Evolutionary conservation across 139 green algal genomes (phyloP).

Genomic region (Spirogloea muscicola): DNA sequence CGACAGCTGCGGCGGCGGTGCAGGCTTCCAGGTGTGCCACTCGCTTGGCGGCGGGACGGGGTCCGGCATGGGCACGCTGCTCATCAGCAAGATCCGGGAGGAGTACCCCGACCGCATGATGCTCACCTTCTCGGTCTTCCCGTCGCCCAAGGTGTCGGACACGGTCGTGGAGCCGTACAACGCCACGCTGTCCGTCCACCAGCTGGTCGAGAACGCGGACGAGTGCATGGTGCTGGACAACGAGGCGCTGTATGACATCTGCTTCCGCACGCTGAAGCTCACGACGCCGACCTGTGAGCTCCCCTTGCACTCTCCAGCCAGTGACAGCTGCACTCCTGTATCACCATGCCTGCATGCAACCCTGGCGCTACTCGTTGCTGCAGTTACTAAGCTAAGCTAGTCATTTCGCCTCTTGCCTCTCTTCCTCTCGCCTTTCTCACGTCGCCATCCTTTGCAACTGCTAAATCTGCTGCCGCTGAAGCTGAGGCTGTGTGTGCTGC

Average conservation of each 20-base stretch:
- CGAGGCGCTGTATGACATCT: constrained; percentile 99
- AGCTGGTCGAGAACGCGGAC: constrained; percentile 99
- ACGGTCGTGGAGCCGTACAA: constrained; percentile 99
- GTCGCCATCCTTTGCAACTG: too few relatives aligned
- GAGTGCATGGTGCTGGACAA: constrained; percentile 99
- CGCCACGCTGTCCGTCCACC: constrained; percentile 98
- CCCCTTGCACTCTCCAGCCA: too few relatives aligned
- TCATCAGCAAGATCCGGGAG: constrained; percentile 98
- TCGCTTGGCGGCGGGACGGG: constrained; percentile 94
- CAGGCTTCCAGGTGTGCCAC: constrained; percentile 90
- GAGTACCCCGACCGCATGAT: constrained; percentile 99
- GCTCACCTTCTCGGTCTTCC: constrained; percentile 98
- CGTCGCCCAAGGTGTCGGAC: constrained; percentile 98
- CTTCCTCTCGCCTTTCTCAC: too few relatives aligned
- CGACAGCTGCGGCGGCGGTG: too few relatives aligned
- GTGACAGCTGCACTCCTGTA: too few relatives aligned
- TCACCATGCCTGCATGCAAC: too few relatives aligned
- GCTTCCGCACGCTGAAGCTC: constrained; percentile 99
- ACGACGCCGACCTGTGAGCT: constrained; percentile 89
- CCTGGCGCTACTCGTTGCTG: too few relatives aligned
- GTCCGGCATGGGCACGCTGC: constrained; percentile 95
- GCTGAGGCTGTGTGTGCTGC: too few relatives aligned
- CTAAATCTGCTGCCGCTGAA: too few relatives aligned
- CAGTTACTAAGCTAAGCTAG: too few relatives aligned
- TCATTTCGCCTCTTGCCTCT: too few relatives aligned